Conservation (phyloP, 306 rosid genomes). For the Boehmeria nivea region DNA sequence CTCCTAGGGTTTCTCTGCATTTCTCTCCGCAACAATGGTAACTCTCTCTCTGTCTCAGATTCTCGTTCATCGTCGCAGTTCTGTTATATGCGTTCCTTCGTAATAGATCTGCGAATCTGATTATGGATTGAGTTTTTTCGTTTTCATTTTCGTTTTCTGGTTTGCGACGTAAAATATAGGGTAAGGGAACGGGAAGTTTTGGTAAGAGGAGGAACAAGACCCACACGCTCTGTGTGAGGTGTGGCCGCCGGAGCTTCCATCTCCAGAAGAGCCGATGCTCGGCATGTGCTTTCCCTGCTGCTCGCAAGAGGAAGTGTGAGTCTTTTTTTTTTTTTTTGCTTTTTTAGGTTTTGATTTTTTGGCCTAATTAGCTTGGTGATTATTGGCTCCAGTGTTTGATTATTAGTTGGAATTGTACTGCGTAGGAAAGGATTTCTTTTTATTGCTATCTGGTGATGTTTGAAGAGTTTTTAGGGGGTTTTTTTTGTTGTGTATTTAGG, state of each 20-base stretch:
- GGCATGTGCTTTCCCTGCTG: conserved; percentile 93
- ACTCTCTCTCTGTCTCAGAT: too few species aligned
- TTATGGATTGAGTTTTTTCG: not conserved
- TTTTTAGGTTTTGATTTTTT: too few species aligned
- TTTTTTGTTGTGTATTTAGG: too few species aligned
- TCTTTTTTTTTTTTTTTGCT: not conserved
- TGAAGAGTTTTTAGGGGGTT: too few species aligned
- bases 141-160: not conserved
- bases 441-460: too few species aligned
- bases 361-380: too few species aligned
- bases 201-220: conserved; percentile 99
- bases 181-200: conserved; percentile 95
- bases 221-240: conserved; percentile 90
- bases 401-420: not conserved
- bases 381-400: not conserved
- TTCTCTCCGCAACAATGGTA: too few species aligned
- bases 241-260: conserved; percentile 98
- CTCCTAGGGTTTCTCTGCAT: too few species aligned
- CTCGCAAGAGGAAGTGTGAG: conserved; percentile 81
- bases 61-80: too few species aligned
- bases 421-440: too few species aligned
- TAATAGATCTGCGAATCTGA: too few species aligned
- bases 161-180: conserved; percentile 31
- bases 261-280: conserved; percentile 96
- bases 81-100: too few species aligned